phyloP scores from a whole-genome alignment of 169 alveolate species.

The Eimeria necatrix region DNA sequence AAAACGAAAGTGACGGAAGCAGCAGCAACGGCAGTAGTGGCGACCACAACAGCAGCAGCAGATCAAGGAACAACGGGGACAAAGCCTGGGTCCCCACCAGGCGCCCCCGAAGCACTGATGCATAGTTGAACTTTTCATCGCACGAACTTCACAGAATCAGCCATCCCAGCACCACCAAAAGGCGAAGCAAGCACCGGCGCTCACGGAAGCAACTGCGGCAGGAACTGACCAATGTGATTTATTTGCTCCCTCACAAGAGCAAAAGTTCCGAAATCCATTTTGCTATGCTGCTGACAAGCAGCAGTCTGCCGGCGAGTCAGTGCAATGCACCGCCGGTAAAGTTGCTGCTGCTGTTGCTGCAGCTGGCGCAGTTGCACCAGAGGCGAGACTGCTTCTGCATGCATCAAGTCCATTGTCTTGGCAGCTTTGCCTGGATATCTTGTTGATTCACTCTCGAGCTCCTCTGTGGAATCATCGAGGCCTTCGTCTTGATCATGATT shows the following conservation, averaged over 20 bases:
- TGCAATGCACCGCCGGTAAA: constrained; percentile 37
- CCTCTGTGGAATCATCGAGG: background rate
- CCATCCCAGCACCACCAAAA: too few relatives aligned
- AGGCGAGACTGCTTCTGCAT: background rate
- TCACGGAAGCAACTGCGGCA: background rate
- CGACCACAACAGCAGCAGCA: background rate
- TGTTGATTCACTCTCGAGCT: too few relatives aligned
- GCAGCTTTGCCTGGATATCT: background rate
- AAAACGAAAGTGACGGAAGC: background rate
- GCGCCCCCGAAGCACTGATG: too few relatives aligned
- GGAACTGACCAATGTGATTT: constrained; percentile 67
- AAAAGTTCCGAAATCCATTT: constrained; percentile 70
- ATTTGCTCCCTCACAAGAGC: constrained; percentile 75
- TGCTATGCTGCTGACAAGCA: constrained; percentile 69
- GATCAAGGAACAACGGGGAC: background rate
- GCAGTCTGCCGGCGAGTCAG: constrained; percentile 50
- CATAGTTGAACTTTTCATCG: too few relatives aligned
- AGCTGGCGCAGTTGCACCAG: background rate
- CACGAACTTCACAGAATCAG: too few relatives aligned
- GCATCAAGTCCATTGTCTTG: background rate
- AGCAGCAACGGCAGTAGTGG: background rate
- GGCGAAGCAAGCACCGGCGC: background rate
- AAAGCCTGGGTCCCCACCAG: too few relatives aligned
- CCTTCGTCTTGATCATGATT: background rate
- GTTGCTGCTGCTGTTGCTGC: constrained; percentile 48